Evolutionary conservation across 192 early-diverging fungal species (phyloP), one percentile per base, ranked within the genome.

Genomic region (Podila clonocystis): DNA sequence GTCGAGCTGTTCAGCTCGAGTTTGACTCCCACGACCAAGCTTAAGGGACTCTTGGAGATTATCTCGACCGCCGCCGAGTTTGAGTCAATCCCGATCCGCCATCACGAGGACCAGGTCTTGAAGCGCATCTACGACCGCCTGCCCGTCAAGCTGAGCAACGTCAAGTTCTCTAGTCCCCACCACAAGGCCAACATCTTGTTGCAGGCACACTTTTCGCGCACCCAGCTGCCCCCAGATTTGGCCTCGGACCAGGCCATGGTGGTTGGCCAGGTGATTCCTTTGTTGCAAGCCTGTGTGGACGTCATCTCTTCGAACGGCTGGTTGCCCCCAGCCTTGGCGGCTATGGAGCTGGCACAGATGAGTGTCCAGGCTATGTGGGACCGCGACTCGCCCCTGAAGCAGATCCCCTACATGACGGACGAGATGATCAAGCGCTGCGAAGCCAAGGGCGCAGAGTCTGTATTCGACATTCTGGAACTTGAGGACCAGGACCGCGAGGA

Each of bases 341-440:
- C 96, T 17, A 99, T 99, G 98, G 98, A 99, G 77, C 75, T 99
- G 82, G 91, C 93, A 34, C 98, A 99, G 85, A 99, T 99, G 97
- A 85, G 83, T 36, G 97, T 99, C 19, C 98, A 99, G 84, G 97
- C 97, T 1, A 87, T 98, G 58, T 99, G 97, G 98, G 94, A 99
- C 82, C 87, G 90, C 19, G 95, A 97, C 64, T 95, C 96, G 38
- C 92, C 92, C 34, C 84, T 99, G 62, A 92, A 93, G 65, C 98
- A 99, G 85, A 82, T 99, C 13, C 98, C 98, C 59, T 94, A 94
- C 75, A 86, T 99, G 75, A 91, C 87, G 4, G 45, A 61, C 13
- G 90, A 92, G 1, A 67, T 91, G n/a, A 93, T 97, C 82, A 87
- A 91, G 60, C 87, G 90, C 7, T 90, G 91, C 67, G 89, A 94